A percentile compares a stretch with the other conserved stretches of the same genome.
These are phyloP conservation scores for Neurospora sp. DNA, from an alignment of 495 filamentous ascomycete species.

Conservation along the genomic window DNA sequence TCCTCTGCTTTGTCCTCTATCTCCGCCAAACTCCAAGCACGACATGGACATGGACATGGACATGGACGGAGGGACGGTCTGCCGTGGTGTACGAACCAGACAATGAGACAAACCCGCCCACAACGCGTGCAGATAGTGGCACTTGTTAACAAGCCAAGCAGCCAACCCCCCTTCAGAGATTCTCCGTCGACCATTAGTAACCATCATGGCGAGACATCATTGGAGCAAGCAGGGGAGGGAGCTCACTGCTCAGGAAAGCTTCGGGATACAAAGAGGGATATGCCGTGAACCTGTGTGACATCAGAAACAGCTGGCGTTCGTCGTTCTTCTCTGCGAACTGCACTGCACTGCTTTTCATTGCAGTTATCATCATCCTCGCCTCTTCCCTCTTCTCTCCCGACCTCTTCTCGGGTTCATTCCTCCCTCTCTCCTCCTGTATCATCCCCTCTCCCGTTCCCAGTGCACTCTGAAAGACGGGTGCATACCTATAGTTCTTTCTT, in stretches of 20 bases:
- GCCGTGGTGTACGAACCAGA: background rate
- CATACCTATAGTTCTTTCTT: background rate
- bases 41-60: background rate
- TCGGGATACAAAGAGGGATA: background rate
- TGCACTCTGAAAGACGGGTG: background rate
- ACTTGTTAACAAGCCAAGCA: background rate
- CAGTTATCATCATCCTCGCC: background rate
- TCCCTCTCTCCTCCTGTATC: background rate
- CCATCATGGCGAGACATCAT: background rate
- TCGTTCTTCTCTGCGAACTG: background rate
- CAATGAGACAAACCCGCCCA: background rate
- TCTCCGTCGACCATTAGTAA: background rate
- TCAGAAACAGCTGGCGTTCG: background rate
- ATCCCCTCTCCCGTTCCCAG: background rate
- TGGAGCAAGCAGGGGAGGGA: background rate
- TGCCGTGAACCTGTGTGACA: background rate
- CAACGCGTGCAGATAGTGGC: background rate
- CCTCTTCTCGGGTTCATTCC: background rate
- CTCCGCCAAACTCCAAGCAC: background rate
- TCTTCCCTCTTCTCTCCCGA: background rate
- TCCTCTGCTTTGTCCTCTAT: background rate
- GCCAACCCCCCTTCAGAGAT: background rate
- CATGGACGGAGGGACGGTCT: background rate
- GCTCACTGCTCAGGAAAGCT: background rate
- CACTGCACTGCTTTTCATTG: background rate